Evolutionary conservation across 257 asterid genomes (phyloP).

Genomic region (Capsicum pubescens): DNA sequence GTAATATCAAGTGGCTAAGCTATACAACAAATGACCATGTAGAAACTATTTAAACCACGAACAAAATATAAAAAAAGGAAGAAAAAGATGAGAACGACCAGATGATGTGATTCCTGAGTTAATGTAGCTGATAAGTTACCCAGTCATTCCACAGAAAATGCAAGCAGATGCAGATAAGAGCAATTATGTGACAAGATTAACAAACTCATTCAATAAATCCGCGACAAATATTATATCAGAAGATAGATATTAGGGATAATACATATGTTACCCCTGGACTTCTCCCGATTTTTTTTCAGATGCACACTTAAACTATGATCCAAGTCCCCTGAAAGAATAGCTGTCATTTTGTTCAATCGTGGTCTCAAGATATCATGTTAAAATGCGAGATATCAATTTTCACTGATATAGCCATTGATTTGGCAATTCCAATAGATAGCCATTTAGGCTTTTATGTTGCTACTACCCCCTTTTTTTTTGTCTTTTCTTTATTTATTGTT

Average conservation of each 20-base stretch:
- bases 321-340: not conserved
- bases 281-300: not conserved
- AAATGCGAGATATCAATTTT: not conserved
- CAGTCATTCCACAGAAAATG: not conserved
- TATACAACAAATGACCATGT: not conserved
- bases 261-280: not conserved
- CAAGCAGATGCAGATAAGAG: slow-evolving; percentile 7
- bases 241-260: not conserved
- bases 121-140: not conserved
- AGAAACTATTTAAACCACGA: not conserved
- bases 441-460: no score
- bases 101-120: not conserved
- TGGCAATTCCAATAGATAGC: no score
- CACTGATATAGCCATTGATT: no score
- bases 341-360: not conserved
- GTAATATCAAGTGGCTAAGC: slow-evolving; percentile 13
- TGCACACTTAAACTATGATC: not conserved
- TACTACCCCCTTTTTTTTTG: no score
- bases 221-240: not conserved
- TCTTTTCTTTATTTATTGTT: no score
- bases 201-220: not conserved
- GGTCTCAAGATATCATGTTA: not conserved
- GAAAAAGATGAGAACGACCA: not conserved
- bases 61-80: not conserved
- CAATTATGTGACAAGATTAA: slow-evolving; percentile 2